These are phyloP conservation scores for Hypoxylon cercidicola DNA, from an alignment of 495 filamentous ascomycete species.

Conservation along the genomic window DNA sequence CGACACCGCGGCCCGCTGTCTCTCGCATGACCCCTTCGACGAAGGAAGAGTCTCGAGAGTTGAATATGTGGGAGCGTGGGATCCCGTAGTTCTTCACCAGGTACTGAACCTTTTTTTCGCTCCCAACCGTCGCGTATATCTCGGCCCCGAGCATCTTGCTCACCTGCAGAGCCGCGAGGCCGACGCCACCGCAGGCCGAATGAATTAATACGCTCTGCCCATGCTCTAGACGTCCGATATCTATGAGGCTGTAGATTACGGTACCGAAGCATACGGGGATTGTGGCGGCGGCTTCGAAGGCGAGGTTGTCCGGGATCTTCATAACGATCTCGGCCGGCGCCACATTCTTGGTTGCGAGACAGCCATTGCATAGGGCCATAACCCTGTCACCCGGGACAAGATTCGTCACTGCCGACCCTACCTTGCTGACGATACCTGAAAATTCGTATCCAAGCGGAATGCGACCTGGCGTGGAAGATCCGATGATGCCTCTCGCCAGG, in stretches of 20 bases:
- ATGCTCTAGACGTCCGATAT: conserved; percentile 48
- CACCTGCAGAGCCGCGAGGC: conserved; percentile 65
- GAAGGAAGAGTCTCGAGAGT: conserved; percentile 53
- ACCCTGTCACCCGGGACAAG: conserved; percentile 56
- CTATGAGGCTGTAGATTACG: conserved; percentile 60
- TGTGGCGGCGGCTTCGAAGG: conserved; percentile 59
- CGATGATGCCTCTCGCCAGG: conserved; percentile 45
- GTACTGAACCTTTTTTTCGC: conserved; percentile 53
- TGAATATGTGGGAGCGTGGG: conserved; percentile 61
- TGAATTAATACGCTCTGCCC: conserved; percentile 68
- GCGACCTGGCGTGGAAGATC: conserved; percentile 22
- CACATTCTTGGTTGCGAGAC: conserved; percentile 44
- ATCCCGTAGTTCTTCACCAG: conserved; percentile 58
- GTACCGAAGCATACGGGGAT: conserved; percentile 64
- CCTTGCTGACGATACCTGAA: conserved; percentile 51
- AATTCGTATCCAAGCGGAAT: conserved; percentile 51
- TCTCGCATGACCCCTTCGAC: conserved; percentile 55
- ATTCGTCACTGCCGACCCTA: conserved; percentile 50
- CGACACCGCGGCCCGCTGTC: conserved; percentile 62
- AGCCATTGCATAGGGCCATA: conserved; percentile 46
- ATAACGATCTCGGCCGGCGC: conserved; percentile 44
- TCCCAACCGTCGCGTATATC: conserved; percentile 64
- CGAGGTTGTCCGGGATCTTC: conserved; percentile 54
- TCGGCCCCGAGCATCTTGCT: conserved; percentile 59
- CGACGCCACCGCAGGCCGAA: conserved; percentile 60